Evolutionary conservation across 2,329 filamentous ascomycete genomes (phyloP), one percentile per base, ranked within the genome.

Genomic region (Biscogniauxia marginata): DNA sequence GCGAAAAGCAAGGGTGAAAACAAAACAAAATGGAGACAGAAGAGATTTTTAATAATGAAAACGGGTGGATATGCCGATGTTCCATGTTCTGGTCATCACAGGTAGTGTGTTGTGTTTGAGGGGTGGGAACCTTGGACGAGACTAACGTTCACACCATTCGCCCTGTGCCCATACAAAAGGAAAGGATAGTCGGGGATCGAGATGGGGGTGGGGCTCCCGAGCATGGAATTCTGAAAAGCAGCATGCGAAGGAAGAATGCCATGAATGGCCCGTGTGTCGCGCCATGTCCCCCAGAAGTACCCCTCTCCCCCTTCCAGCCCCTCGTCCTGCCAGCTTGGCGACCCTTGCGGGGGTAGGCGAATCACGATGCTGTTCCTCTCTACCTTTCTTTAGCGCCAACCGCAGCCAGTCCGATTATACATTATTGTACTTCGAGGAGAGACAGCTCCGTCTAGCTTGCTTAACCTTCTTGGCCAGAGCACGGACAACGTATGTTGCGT

Each of bases 141-240:
- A 58, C 53, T 61, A 63, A 58, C 63, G 62, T 63, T 55, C 48
- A 19, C 49, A 48, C 54, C 23, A 48, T 56, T 52, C 44, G 20
- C 45, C 53, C 50, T 53, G 48, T 57, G 50, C 58, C 53, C 24
- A 49, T 49, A 24, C 30, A 51, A 63, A 54, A 19, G 57, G 61
- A 55, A 67, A 57, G 55, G 62, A 64, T 66, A 50, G 60, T 49
- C 62, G 57, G 53, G 55, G 63, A 69, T 71, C 66, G 61, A 65
- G 66, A 69, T 68, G 59, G 45, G 39, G 54, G 63, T 57, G 53
- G 62, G 50, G 58, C 19, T 8, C 6, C n/a, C 18, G 47, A 61
- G 56, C 52, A 68, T 68, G 64, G 65, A 66, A 69, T 69, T 70
- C 60, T 68, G 58, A 58, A 65, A 62, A 62, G 50, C 61, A 61